Percentiles rank a stretch among this genome's conserved stretches.
Conservation (phyloP, 768 basidiomycete species). For the Mycena maculata region DNA sequence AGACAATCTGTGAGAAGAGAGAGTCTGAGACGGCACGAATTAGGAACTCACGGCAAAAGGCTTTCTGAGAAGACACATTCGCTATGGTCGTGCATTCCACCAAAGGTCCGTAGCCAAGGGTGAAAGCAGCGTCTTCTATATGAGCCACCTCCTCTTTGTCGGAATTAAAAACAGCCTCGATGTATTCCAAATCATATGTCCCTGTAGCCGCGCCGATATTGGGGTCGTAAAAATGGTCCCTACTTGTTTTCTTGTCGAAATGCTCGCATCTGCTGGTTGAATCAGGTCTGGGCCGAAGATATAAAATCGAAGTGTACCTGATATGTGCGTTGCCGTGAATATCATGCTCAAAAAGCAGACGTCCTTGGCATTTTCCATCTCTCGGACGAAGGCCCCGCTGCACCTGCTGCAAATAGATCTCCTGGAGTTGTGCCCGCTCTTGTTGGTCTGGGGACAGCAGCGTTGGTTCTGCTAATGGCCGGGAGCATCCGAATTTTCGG, state of each 20-base stretch:
- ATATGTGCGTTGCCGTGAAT: background rate
- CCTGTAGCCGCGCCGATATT: background rate
- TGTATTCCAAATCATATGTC: background rate
- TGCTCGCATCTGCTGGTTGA: background rate
- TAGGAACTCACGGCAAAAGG: background rate
- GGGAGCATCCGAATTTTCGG: background rate
- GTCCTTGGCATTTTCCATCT: background rate
- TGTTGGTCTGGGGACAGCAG: background rate
- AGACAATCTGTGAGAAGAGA: background rate
- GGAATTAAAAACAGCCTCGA: background rate
- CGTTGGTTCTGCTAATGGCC: background rate
- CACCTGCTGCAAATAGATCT: background rate
- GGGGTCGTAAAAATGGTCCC: slow-evolving; percentile 5
- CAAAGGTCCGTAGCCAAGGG: background rate
- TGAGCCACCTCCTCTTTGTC: background rate
- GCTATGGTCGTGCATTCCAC: slow-evolving; percentile 3
- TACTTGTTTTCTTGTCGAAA: background rate
- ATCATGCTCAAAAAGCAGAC: background rate
- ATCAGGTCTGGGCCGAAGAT: background rate
- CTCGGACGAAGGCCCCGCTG: background rate
- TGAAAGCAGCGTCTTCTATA: background rate
- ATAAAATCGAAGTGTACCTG: background rate
- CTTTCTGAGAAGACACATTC: background rate
- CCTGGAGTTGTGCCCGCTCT: background rate
- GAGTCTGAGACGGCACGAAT: background rate